phyloP scores from a whole-genome alignment of 306 rosid species.

The Castanopsis chinensis region DNA sequence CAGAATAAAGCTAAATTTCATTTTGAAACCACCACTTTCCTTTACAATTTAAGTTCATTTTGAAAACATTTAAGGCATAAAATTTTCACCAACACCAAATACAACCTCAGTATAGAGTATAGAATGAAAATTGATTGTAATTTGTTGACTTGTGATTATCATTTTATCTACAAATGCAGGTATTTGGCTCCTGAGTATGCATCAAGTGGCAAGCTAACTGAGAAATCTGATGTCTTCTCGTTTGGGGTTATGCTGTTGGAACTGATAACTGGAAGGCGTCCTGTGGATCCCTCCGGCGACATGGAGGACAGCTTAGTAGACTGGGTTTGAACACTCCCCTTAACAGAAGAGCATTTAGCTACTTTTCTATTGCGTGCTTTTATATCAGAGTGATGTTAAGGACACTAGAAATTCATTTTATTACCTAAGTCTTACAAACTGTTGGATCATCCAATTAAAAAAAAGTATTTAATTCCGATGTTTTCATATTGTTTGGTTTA shows the following conservation, averaged over 20 bases:
- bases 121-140: too few relatives aligned
- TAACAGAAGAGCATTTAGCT: background rate
- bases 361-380: background rate
- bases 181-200: conserved; percentile 97
- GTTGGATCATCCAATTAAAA: too few relatives aligned
- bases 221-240: conserved; percentile 89
- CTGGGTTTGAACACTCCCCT: conserved; percentile 50
- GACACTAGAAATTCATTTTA: too few relatives aligned
- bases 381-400: background rate
- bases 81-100: background rate
- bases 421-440: too few relatives aligned
- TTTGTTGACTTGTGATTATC: background rate
- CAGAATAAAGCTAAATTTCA: background rate
- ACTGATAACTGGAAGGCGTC: conserved; percentile 65
- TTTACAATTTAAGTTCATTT: background rate
- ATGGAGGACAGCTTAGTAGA: conserved; percentile 77
- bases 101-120: background rate
- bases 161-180: conserved; percentile 27
- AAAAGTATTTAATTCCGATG: too few relatives aligned
- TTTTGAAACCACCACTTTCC: background rate
- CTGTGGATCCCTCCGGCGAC: conserved; percentile 39
- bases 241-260: conserved; percentile 79
- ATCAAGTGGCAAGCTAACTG: conserved; percentile 85
- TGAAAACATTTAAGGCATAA: background rate
- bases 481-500: background rate